Base-by-base conservation (phyloP, 345 rosid species). In the Noccaea caerulescens region DNA sequence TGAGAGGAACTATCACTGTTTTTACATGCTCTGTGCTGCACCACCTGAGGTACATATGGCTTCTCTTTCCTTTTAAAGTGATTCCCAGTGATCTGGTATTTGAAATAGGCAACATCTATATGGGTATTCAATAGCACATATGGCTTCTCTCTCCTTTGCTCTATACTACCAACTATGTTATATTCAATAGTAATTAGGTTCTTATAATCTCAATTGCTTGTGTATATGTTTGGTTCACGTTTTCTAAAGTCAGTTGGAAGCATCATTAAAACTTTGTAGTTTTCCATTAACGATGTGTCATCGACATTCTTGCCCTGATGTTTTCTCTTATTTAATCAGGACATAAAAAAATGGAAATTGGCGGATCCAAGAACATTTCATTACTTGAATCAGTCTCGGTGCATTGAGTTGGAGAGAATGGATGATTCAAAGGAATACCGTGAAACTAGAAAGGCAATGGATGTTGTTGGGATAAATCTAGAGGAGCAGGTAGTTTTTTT, bases 1-100 rank as follows among this genome's bases (percentile, higher is more conserved):
- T 47, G 99, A 94, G 84, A 89, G 99, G 81, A 91, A 94, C 72
- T 94, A 94, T 80, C 99, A 94, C 79, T 91, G 97, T 77, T 94
- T 94, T 84, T 94, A 94, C 84, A 91, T 94, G 99, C 90, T 94
- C 51, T 94, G 99, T 81, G 86, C 99, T 69, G 99, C 97, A 43
- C 99, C 99, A 45, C 82, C 79, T 25, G 96, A 91, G 96, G 98
- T 93, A 80, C 77, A 8, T 65, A 41, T 63, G 34, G 47, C 38
- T 18, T 23, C 7, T 46, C 13, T 20, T 41, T 37, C 58, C 16
- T 69, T 38, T 36, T 44, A 13, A 37, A 14, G 25, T 42, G 42
- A 20, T 59, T 41, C 16, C 64, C 63, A 41, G 20, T 37, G 37
- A 18, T 64, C 41, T 64, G 16, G 38, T 57, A 32, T 25, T 16